phyloP scores from a whole-genome alignment of 2,329 filamentous ascomycete species.

The Didymellaceae sp. region DNA sequence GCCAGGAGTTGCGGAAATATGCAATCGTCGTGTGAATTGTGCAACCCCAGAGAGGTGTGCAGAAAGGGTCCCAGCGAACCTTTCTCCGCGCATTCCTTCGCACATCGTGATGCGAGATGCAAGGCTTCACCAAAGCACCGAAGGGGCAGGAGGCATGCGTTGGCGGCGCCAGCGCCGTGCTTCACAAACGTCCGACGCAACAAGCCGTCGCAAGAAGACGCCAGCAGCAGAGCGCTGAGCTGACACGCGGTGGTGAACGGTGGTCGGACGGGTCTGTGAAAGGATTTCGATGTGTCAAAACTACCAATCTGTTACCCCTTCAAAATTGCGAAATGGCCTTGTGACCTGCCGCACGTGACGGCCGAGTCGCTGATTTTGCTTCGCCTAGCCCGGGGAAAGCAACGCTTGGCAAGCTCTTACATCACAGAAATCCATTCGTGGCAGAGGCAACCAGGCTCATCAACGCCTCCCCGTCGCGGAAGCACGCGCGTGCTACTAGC shows the following conservation, averaged over 20 bases:
- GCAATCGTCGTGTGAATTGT: slow-evolving; percentile 21
- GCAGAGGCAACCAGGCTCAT: slow-evolving; percentile 23
- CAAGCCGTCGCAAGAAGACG: slow-evolving; percentile 21
- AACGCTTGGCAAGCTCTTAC: slow-evolving; percentile 31
- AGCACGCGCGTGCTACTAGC: slow-evolving; percentile 27
- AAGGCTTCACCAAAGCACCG: slow-evolving; percentile 16
- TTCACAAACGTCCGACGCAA: slow-evolving; percentile 20
- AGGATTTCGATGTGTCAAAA: slow-evolving; percentile 42
- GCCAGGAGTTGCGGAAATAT: slow-evolving; percentile 22
- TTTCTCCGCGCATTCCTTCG: slow-evolving; percentile 24
- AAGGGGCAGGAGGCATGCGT: slow-evolving; percentile 24
- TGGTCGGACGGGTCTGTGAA: slow-evolving; percentile 29
- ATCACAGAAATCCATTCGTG: slow-evolving; percentile 32
- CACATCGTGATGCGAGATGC: slow-evolving; percentile 21
- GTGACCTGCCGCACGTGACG: slow-evolving; percentile 28
- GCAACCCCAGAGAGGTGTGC: slow-evolving; percentile 10
- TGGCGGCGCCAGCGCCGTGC: slow-evolving; percentile 19
- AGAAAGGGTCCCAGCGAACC: slow-evolving; percentile 26
- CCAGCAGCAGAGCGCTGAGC: slow-evolving; percentile 23
- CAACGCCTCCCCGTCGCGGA: slow-evolving; percentile 30
- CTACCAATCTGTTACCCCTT: slow-evolving; percentile 32
- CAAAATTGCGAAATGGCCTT: slow-evolving; percentile 24
- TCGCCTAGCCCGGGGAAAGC: slow-evolving; percentile 17
- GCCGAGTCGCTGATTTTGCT: slow-evolving; percentile 23
- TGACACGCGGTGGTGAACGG: slow-evolving; percentile 33